These are phyloP conservation scores for Zoysia japonica DNA, from an alignment of 176 grass and related monocot species.

Conservation along the genomic window DNA sequence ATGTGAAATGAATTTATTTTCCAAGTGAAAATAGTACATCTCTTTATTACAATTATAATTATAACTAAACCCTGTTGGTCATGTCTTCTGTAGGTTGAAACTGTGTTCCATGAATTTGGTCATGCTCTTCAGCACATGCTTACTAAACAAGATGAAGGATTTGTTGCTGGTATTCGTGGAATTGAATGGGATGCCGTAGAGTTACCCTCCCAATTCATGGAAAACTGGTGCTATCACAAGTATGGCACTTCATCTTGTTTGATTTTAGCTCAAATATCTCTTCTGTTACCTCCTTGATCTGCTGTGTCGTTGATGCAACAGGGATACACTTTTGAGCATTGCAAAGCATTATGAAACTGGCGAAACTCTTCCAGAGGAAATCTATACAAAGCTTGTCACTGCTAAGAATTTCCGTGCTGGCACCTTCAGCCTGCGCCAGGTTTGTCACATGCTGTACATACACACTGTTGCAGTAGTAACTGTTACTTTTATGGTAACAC, in stretches of 20 bases:
- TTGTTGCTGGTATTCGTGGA: conserved; percentile 89
- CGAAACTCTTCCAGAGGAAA: conserved; percentile 91
- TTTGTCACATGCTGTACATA: conserved; percentile 6
- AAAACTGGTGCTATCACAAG: conserved; percentile 99
- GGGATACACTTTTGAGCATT: conserved; percentile 91
- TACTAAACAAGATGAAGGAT: conserved; percentile 92
- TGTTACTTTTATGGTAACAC: background rate
- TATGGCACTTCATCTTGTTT: conserved; percentile 36
- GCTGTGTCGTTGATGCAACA: conserved; percentile 43
- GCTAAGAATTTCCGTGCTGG: conserved; percentile 99
- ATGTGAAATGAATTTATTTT: conserved; percentile 1
- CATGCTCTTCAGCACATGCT: conserved; percentile 99
- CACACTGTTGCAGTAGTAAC: background rate
- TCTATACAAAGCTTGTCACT: conserved; percentile 87
- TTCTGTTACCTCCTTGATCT: background rate
- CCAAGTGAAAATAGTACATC: background rate
- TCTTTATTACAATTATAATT: conserved; percentile 20
- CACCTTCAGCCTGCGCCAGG: conserved; percentile 88
- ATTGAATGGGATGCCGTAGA: conserved; percentile 99
- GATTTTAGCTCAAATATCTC: conserved; percentile 9
- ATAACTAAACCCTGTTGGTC: background rate
- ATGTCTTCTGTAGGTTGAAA: conserved; percentile 77
- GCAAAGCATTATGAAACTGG: conserved; percentile 95
- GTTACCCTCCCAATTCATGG: conserved; percentile 98
- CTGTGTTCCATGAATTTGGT: conserved; percentile 99